Conservation (phyloP, 768 basidiomycete species). For the Lactarius hatsudake region DNA sequence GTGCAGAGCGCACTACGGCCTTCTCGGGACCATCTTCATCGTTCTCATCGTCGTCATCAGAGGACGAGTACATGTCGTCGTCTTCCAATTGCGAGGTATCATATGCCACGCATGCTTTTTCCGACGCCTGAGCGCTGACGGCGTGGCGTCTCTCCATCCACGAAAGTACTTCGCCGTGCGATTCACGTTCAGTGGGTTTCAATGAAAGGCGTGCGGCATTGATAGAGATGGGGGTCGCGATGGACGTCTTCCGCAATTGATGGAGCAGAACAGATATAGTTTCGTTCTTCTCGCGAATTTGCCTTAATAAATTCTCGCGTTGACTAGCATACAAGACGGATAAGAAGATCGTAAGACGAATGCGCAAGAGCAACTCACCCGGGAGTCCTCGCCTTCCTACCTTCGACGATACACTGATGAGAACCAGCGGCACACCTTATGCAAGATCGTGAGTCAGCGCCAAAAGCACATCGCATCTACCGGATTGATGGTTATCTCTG, state of each 20-base stretch:
- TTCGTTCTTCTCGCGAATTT: constrained; percentile 36
- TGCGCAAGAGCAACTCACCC: constrained; percentile 28
- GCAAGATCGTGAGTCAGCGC: constrained; percentile 18
- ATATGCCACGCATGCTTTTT: constrained; percentile 30
- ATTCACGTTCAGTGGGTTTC: constrained; percentile 29
- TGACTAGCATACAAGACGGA: constrained; percentile 22
- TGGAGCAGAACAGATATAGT: constrained; percentile 32
- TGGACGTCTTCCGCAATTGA: constrained; percentile 30
- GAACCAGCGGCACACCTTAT: constrained; percentile 29
- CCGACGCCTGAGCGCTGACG: constrained; percentile 23
- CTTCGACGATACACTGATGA: constrained; percentile 34
- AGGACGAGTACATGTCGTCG: constrained; percentile 30
- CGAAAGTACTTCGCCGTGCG: constrained; percentile 32
- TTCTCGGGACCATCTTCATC: constrained; percentile 18
- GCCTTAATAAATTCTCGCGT: constrained; percentile 34
- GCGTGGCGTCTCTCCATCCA: constrained; percentile 34
- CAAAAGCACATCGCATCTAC: constrained; percentile 26
- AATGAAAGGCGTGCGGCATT: constrained; percentile 31
- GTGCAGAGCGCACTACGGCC: constrained; percentile 20
- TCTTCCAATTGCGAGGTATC: constrained; percentile 36
- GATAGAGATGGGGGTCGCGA: constrained; percentile 34
- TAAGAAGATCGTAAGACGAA: neutral
- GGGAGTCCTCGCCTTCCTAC: constrained; percentile 36
- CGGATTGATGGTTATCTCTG: neutral
- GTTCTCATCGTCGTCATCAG: constrained; percentile 28